phyloP scores from a whole-genome alignment of 257 asterid genomes.

The Lithospermum erythrorhizon region DNA sequence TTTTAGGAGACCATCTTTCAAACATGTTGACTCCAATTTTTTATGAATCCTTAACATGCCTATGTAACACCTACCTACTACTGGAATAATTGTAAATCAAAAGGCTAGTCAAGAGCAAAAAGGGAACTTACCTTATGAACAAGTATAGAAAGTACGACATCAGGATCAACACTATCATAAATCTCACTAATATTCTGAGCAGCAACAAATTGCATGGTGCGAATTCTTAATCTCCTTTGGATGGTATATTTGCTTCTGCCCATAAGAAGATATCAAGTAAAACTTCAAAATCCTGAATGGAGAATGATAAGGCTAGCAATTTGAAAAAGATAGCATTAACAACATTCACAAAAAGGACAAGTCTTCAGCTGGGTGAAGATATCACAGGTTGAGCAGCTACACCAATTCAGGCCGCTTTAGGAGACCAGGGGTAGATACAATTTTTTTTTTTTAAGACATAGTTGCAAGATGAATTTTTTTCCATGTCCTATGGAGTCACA shows the following conservation, averaged over 20 bases:
- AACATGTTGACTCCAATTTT: not conserved
- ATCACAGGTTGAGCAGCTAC: not conserved
- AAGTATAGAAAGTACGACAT: slow-evolving; percentile 81
- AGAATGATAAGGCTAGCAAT: slow-evolving; percentile 9
- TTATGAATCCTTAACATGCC: not conserved
- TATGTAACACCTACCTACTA: not conserved
- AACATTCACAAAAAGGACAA: not conserved
- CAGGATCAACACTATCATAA: slow-evolving; percentile 86
- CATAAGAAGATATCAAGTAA: slow-evolving; percentile 8
- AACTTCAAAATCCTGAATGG: slow-evolving; percentile 2
- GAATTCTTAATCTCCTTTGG: slow-evolving; percentile 84
- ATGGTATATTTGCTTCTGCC: slow-evolving; percentile 69
- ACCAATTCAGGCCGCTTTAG: not conserved
- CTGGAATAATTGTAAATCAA: not conserved
- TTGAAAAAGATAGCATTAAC: not conserved
- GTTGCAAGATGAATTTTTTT: too few relatives aligned
- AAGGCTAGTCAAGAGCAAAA: not conserved
- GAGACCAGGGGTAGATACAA: not conserved
- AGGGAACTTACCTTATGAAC: slow-evolving; percentile 68
- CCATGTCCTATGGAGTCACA: too few relatives aligned
- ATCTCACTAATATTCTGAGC: slow-evolving; percentile 73
- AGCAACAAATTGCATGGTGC: slow-evolving; percentile 65
- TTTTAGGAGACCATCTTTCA: not conserved
- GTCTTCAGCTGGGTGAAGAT: not conserved
- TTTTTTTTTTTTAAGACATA: too few relatives aligned